phyloP scores from a whole-genome alignment of 139 green algal species.

The Tetradesmus lagerheimii region DNA sequence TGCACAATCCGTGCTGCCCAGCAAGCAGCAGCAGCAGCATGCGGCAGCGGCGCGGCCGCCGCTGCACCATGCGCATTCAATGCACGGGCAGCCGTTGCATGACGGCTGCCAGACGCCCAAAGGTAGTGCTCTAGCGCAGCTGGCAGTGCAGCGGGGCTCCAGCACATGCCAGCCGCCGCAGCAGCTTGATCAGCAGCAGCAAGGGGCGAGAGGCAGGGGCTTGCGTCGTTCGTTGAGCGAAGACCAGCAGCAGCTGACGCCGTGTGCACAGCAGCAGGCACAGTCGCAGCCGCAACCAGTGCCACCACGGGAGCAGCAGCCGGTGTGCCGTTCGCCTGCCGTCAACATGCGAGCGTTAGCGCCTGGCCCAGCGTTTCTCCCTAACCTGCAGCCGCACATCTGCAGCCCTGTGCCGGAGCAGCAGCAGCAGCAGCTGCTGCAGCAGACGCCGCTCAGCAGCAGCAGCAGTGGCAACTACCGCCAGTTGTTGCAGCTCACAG shows the following conservation, averaged over 20 bases:
- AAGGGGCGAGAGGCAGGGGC: neutral
- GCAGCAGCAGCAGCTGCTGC: conserved; percentile 25
- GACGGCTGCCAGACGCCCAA: neutral
- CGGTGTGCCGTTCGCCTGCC: neutral
- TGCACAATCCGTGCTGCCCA: neutral
- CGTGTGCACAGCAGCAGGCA: neutral
- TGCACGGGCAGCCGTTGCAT: neutral
- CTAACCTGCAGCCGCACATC: neutral
- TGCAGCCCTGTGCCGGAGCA: conserved; percentile 13
- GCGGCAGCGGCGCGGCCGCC: neutral
- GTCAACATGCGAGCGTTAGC: neutral
- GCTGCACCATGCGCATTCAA: neutral
- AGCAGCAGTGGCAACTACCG: neutral
- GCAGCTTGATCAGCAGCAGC: neutral
- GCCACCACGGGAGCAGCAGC: neutral
- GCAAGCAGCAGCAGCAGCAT: neutral
- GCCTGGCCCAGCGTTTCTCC: neutral
- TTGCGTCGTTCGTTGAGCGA: neutral
- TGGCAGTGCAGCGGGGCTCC: neutral
- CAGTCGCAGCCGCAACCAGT: conserved; percentile 23
- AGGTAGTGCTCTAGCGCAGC: neutral
- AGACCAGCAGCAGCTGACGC: neutral
- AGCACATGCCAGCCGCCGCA: neutral
- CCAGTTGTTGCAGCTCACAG: neutral
- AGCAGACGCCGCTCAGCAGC: neutral